These are phyloP conservation scores for Guillardia theta DNA, from an alignment of 78 protist species.

Conservation along the genomic window DNA sequence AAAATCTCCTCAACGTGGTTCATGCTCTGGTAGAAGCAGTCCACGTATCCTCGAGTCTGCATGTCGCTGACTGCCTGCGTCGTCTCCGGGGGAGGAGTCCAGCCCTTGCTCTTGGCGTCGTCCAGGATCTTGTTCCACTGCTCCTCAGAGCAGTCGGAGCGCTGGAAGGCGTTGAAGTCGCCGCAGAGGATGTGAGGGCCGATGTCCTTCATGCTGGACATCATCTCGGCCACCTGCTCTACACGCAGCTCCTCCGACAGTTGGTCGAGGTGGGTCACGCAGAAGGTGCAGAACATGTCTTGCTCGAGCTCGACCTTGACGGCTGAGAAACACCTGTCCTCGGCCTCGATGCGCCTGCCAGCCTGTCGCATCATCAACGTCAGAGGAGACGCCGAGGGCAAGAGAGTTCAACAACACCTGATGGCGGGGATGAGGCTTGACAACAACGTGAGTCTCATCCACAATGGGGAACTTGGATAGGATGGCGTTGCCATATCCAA, in stretches of 20 bases:
- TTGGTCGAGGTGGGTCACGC: conserved; percentile 38
- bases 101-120: not conserved
- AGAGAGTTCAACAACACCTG: no score
- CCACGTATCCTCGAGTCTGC: not conserved
- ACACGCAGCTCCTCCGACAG: conserved; percentile 28
- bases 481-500: conserved; percentile 31
- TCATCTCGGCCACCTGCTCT: conserved; percentile 11
- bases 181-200: conserved; percentile 28
- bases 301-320: not conserved
- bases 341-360: conserved; percentile 28
- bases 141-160: not conserved
- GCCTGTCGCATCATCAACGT: no score
- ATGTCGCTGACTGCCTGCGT: not conserved
- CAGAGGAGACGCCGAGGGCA: no score
- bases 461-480: not conserved
- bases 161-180: conserved; percentile 31
- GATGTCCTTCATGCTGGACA: not conserved
- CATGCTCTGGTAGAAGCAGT: not conserved
- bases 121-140: not conserved
- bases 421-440: not conserved
- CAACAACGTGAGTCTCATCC: not conserved
- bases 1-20: not conserved
- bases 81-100: not conserved
- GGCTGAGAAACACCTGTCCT: conserved; percentile 8
- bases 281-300: not conserved